Evolutionary conservation across 164 flowering plant genomes (phyloP).

Genomic region (Malania oleifera): DNA sequence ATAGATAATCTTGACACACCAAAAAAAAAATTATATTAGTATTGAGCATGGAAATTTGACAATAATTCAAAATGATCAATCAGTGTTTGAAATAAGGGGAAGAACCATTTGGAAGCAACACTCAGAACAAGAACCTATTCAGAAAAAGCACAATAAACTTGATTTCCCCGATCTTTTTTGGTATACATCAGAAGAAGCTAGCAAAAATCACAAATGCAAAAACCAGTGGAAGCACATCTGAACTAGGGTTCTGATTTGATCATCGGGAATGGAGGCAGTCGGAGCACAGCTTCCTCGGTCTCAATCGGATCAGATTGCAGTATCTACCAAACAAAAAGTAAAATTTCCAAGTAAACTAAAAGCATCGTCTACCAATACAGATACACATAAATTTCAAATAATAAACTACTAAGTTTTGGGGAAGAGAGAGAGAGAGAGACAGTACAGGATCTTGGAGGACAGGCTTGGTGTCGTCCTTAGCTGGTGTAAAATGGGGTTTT

Average conservation of each 20-base stretch:
- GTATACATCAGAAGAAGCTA: too few relatives aligned
- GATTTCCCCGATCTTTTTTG: too few relatives aligned
- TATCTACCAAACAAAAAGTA: slow-evolving; percentile 33
- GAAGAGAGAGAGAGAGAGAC: slow-evolving; percentile 14
- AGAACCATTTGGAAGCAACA: too few relatives aligned
- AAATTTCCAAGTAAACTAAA: neutral
- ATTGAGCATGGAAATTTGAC: too few relatives aligned
- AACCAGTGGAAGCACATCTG: too few relatives aligned
- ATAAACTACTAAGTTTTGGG: neutral
- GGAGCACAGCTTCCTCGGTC: slow-evolving; percentile 70
- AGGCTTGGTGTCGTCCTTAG: slow-evolving; percentile 65
- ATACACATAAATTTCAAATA: neutral
- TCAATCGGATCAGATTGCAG: slow-evolving; percentile 72
- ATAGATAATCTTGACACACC: too few relatives aligned
- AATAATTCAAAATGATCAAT: too few relatives aligned
- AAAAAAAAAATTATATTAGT: too few relatives aligned
- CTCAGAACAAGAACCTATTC: too few relatives aligned
- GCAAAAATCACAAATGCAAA: too few relatives aligned
- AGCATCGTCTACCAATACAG: neutral
- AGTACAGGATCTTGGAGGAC: slow-evolving; percentile 58
- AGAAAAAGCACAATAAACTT: too few relatives aligned
- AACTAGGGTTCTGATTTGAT: slow-evolving; percentile 11
- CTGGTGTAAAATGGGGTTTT: slow-evolving; percentile 49
- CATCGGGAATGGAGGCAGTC: slow-evolving; percentile 42
- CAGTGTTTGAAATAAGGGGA: too few relatives aligned